These are phyloP conservation scores for Xanthoconium purpureum DNA, from an alignment of 768 basidiomycete species.

Conservation along the genomic window DNA sequence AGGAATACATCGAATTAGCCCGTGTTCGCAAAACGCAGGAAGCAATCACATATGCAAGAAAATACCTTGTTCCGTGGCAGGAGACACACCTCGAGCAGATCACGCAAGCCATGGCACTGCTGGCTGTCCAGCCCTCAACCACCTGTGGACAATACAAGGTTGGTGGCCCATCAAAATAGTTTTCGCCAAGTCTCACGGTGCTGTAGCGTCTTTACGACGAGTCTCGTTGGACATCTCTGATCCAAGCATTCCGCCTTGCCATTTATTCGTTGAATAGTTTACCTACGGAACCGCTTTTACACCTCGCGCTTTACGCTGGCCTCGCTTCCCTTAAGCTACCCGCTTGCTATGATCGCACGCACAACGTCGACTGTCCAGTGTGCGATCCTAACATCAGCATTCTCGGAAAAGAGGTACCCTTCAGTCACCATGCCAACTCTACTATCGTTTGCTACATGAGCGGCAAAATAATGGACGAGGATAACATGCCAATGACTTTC, in stretches of 20 bases:
- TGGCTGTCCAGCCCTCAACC: slow-evolving; percentile 73
- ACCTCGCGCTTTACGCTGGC: slow-evolving; percentile 88
- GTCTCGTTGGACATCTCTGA: slow-evolving; percentile 72
- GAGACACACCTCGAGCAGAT: slow-evolving; percentile 79
- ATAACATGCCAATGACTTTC: slow-evolving; percentile 90
- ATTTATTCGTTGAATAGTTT: slow-evolving; percentile 87
- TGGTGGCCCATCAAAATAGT: slow-evolving; percentile 15
- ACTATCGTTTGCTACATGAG: slow-evolving; percentile 91
- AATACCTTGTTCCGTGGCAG: slow-evolving; percentile 78
- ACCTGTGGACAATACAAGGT: slow-evolving; percentile 80
- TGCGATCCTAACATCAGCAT: slow-evolving; percentile 76
- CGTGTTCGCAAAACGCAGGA: slow-evolving; percentile 60
- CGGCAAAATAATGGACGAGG: slow-evolving; percentile 92
- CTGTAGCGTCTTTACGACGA: slow-evolving; percentile 78
- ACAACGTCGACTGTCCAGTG: slow-evolving; percentile 87
- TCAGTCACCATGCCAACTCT: slow-evolving; percentile 91
- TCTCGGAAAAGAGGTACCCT: slow-evolving; percentile 83
- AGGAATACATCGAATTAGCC: slow-evolving; percentile 93
- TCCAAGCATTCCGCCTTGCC: slow-evolving; percentile 76
- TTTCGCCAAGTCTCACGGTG: slow-evolving; percentile 8
- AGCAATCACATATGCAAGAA: slow-evolving; percentile 83
- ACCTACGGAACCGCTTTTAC: slow-evolving; percentile 81
- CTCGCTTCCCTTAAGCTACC: slow-evolving; percentile 88
- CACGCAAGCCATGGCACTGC: slow-evolving; percentile 66
- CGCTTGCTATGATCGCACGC: slow-evolving; percentile 66